Percentiles rank a stretch among this genome's conserved stretches.
Evolutionary conservation across 257 asterid species (phyloP).

Genomic region (Echites panduratus): DNA sequence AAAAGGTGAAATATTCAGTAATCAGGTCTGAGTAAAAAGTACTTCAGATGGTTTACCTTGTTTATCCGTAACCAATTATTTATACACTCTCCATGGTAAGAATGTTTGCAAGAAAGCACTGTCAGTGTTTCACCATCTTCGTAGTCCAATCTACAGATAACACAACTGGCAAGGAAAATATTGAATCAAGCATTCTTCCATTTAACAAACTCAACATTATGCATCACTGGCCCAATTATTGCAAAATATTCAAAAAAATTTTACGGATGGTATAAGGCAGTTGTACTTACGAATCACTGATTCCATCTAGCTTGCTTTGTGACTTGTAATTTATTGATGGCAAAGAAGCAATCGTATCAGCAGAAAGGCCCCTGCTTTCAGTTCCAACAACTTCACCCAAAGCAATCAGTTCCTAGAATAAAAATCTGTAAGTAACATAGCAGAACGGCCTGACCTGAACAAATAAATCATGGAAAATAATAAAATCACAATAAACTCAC

Average conservation of each 20-base stretch:
- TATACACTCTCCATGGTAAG: constrained; percentile 78
- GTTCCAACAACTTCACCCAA: constrained; percentile 95
- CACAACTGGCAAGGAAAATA: constrained; percentile 54
- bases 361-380: constrained; percentile 92
- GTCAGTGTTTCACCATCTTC: constrained; percentile 83
- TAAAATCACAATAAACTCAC: constrained; percentile 29
- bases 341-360: constrained; percentile 71
- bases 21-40: neutral
- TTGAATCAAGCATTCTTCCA: constrained; percentile 4
- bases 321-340: constrained; percentile 64
- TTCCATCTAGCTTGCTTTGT: constrained; percentile 47
- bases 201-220: neutral
- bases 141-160: constrained; percentile 84
- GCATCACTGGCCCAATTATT: neutral
- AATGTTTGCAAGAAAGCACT: constrained; percentile 76
- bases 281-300: constrained; percentile 71
- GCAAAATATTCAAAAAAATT: neutral
- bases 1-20: too few species aligned
- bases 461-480: neutral
- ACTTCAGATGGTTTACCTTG: constrained; percentile 42
- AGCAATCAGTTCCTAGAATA: constrained; percentile 74
- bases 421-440: neutral
- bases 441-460: neutral
- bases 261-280: neutral
- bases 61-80: constrained; percentile 79